Percentiles rank a stretch among this genome's conserved stretches.
These are phyloP conservation scores for Nemania sp. DNA, from an alignment of 2,329 filamentous ascomycete species.

Conservation along the genomic window DNA sequence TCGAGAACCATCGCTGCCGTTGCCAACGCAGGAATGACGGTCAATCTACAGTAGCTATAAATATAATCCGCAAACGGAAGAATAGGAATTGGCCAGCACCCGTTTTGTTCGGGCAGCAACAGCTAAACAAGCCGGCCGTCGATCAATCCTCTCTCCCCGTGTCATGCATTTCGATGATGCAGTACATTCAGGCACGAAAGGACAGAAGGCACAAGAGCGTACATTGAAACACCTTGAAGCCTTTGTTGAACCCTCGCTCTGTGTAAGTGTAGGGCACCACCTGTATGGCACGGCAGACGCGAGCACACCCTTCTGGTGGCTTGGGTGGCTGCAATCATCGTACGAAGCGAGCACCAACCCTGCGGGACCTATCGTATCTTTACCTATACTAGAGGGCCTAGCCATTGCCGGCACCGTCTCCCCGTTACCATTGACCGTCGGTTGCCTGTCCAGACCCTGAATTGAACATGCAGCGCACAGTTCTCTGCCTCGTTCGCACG, in stretches of 20 bases:
- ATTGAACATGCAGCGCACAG: constrained; percentile 21
- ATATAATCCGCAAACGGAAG: constrained; percentile 37
- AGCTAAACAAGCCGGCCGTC: constrained; percentile 41
- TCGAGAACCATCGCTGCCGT: constrained; percentile 19
- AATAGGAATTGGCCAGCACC: constrained; percentile 28
- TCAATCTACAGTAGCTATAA: constrained; percentile 31
- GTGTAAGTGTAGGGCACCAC: constrained; percentile 10
- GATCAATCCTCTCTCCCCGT: constrained; percentile 33
- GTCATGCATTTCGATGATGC: constrained; percentile 29
- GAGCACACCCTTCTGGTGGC: constrained; percentile 19
- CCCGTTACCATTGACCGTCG: constrained; percentile 25
- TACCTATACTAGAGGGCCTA: constrained; percentile 1
- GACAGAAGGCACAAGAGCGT: constrained; percentile 7
- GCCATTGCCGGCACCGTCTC: constrained; percentile 23
- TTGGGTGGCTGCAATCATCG: constrained; percentile 22
- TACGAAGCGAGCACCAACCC: constrained; percentile 18
- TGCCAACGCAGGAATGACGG: constrained; percentile 24
- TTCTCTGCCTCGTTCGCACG: constrained; percentile 13
- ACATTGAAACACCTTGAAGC: constrained; percentile 1
- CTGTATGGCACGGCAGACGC: constrained; percentile 2
- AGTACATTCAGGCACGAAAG: constrained; percentile 21
- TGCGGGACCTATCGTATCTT: constrained; percentile 18
- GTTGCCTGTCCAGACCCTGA: constrained; percentile 27
- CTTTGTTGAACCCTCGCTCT: constrained; percentile 3
- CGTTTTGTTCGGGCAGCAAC: constrained; percentile 47